Evolutionary conservation across 192 early-diverging fungal genomes (phyloP), one percentile per base, ranked within the genome.

Genomic region (Coemansia sp.): DNA sequence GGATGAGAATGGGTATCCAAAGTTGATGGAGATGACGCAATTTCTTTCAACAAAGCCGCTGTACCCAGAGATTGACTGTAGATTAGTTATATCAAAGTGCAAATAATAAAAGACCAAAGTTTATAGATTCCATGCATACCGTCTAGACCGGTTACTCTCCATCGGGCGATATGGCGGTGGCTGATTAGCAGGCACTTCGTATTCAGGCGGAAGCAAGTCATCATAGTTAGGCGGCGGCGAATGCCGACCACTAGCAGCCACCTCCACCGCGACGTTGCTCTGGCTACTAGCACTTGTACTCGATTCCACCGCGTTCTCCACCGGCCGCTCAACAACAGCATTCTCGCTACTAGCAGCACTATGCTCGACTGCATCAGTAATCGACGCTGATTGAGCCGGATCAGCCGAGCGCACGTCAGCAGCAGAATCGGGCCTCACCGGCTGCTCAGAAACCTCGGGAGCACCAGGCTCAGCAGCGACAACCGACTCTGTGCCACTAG

Each of bases 191-290:
- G 66, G 70, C 0, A 67, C 46, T 5, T 78, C 70, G 18, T 74
- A 79, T 1, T 67, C 77, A 0, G 71, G 71, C 10, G 77, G 77
- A 38, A 70, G 28, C 10, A 80, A 6, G 26, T 80, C 77, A 0
- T 80, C 71, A 56, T 80, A 80, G 53, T 53, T 65, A 3, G 74
- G 74, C 51, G 69, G 74, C 7, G 62, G 69, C 11, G 65, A 65
- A 16, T 60, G 39, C n/a, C 40, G 53, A 21, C 43, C 60, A 34
- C 8, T 31, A 35, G 57, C 24, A 37, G 5, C 31, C 31, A 1
- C 31, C 31, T 31, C 31, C 31, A 31, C 31, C 31, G 40, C 4
- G 4, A n/a, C 40, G 16, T 1, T n/a, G n/a, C 38, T 39, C 13
- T 39, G 9, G 38, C 38, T 39, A 14, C 38, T 39, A 39, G 38